A percentile compares a stretch with the other conserved stretches of the same genome.
These are phyloP conservation scores for Pestalotiopsis sp. DNA, from an alignment of 2,329 filamentous ascomycete species.

Conservation along the genomic window DNA sequence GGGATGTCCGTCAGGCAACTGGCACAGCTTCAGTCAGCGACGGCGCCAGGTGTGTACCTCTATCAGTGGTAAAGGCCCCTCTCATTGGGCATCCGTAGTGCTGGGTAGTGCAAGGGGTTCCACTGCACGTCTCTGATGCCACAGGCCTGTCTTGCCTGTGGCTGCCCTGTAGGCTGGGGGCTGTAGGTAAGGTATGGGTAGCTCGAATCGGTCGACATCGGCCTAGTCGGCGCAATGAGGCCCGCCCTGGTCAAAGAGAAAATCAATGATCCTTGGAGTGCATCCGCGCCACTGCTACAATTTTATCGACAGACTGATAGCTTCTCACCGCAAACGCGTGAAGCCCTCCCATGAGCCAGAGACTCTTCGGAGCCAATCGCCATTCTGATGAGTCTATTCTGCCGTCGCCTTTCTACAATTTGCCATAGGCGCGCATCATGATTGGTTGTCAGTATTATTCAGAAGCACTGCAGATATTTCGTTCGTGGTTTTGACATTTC, in stretches of 20 bases:
- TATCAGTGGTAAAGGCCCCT: background rate
- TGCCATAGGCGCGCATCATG: slow-evolving; percentile 2
- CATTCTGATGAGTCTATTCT: background rate
- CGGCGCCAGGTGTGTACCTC: background rate
- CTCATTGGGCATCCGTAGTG: background rate
- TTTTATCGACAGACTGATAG: background rate
- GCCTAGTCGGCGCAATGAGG: background rate
- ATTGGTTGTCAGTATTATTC: background rate
- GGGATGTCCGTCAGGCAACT: background rate
- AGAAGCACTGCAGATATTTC: background rate
- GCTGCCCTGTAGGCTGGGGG: background rate
- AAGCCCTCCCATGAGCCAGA: background rate
- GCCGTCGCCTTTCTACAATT: background rate
- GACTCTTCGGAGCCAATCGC: slow-evolving; percentile 1
- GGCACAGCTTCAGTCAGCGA: background rate
- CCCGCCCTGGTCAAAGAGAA: background rate
- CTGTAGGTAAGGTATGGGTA: background rate
- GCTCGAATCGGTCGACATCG: background rate
- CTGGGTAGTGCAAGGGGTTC: background rate
- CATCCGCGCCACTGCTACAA: background rate
- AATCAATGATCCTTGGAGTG: slow-evolving; percentile 10
- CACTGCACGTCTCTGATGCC: background rate
- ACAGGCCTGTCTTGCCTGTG: background rate
- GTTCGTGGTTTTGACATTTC: background rate
- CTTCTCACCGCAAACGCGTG: background rate